phyloP scores from a whole-genome alignment of 1,139 yeast genomes.

The Yamadazyma kanchanaburiensis region DNA sequence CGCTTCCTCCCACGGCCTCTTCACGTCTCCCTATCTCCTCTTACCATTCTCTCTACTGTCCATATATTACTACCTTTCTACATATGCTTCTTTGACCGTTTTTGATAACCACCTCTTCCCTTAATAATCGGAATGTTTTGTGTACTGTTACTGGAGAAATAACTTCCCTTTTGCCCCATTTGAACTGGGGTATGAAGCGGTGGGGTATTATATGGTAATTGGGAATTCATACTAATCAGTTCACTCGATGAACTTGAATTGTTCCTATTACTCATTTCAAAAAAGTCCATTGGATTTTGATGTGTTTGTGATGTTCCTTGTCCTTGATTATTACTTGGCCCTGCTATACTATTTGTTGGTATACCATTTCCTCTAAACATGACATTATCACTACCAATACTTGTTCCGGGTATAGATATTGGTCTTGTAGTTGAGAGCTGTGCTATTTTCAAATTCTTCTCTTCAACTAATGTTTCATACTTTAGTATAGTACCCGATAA shows the following conservation, averaged over 20 bases:
- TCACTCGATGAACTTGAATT: conserved; percentile 14
- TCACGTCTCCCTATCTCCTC: too few relatives aligned
- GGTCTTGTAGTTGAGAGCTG: conserved; percentile 41
- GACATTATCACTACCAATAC: conserved; percentile 6
- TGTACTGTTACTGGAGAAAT: conserved; percentile 6
- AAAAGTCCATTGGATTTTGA: conserved; percentile 13
- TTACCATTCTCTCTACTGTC: neutral
- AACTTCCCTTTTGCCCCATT: conserved; percentile 7
- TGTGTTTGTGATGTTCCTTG: neutral
- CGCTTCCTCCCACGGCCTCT: too few relatives aligned
- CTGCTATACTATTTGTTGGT: conserved; percentile 5
- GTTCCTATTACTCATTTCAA: conserved; percentile 9
- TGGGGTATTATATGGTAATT: conserved; percentile 13
- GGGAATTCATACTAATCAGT: conserved; percentile 9
- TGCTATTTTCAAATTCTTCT: conserved; percentile 32
- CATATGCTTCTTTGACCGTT: conserved; percentile 37
- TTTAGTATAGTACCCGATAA: conserved; percentile 24
- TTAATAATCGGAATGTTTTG: conserved; percentile 30
- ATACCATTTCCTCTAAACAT: conserved; percentile 1
- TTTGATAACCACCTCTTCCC: conserved; percentile 53
- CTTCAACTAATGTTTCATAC: conserved; percentile 36
- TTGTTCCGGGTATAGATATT: conserved; percentile 34
- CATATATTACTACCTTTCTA: conserved; percentile 1
- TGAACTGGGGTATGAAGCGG: conserved; percentile 12
- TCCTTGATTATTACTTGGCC: conserved; percentile 2